These are phyloP conservation scores for Sindora glabra DNA, from an alignment of 306 rosid species.

Conservation along the genomic window DNA sequence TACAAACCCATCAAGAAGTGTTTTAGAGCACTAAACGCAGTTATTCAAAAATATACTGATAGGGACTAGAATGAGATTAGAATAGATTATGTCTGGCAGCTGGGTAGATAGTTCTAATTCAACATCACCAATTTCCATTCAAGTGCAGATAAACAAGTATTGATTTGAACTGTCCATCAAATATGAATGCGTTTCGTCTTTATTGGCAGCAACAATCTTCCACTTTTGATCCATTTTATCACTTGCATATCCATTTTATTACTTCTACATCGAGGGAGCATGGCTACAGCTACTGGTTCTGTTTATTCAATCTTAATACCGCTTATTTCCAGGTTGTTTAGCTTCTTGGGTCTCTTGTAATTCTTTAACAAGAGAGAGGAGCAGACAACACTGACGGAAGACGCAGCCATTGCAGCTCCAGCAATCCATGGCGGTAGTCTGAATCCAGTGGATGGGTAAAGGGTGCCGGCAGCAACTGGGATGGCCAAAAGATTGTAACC, in stretches of 20 bases:
- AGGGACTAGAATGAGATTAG: too few species aligned
- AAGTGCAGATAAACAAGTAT: too few species aligned
- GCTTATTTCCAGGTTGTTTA: constrained; percentile 40
- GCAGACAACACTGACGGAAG: constrained; percentile 81
- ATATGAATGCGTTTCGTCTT: too few species aligned
- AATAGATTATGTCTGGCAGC: too few species aligned
- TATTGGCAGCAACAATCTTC: background rate
- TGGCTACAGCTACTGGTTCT: background rate
- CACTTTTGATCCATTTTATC: background rate
- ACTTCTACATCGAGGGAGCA: background rate
- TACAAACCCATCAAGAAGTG: too few species aligned
- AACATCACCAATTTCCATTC: too few species aligned
- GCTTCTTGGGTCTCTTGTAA: constrained; percentile 58
- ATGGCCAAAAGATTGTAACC: constrained; percentile 71
- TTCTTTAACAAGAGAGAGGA: constrained; percentile 65
- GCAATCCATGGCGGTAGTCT: constrained; percentile 91
- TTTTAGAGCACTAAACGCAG: too few species aligned
- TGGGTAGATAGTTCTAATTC: too few species aligned
- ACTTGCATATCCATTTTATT: background rate
- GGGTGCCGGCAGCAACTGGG: constrained; percentile 65
- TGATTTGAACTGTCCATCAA: too few species aligned
- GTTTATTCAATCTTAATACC: constrained; percentile 36
- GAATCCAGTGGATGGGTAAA: constrained; percentile 57
- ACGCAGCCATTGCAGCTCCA: constrained; percentile 95
- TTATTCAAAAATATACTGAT: too few species aligned